Percentiles rank a stretch among this genome's conserved stretches.
phyloP scores from a whole-genome alignment of 805 yeast genomes.

The Metschnikowia shivogae region DNA sequence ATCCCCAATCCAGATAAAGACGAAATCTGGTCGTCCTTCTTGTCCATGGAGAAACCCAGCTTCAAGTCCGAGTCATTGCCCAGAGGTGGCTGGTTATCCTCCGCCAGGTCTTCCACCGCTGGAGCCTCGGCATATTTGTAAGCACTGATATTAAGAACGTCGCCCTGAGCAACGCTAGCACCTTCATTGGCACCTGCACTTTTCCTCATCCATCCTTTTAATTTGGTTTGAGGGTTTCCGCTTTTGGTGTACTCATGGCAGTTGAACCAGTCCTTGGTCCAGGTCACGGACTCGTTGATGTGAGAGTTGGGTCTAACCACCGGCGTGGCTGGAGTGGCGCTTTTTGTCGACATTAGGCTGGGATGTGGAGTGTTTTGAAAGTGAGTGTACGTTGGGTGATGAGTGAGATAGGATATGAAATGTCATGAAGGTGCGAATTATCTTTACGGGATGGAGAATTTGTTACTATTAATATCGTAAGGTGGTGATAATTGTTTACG shows the following conservation, averaged over 20 bases:
- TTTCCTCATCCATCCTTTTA: slow-evolving; percentile 40
- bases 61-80: slow-evolving; percentile 18
- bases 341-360: slow-evolving; percentile 13
- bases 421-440: no score
- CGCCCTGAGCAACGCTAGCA: slow-evolving; percentile 21
- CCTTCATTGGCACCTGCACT: slow-evolving; percentile 5
- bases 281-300: slow-evolving; percentile 21
- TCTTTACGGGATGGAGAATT: no score
- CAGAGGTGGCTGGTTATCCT: slow-evolving; percentile 23
- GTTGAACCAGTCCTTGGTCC: slow-evolving; percentile 40
- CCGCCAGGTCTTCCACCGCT: slow-evolving; percentile 35
- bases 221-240: slow-evolving; percentile 11
- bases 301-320: slow-evolving; percentile 17
- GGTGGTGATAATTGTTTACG: no score
- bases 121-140: slow-evolving; percentile 38
- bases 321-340: slow-evolving; percentile 21
- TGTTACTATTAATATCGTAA: no score
- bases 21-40: slow-evolving; percentile 24
- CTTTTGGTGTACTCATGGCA: slow-evolving; percentile 19
- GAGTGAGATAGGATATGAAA: no score
- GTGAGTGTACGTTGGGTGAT: no score
- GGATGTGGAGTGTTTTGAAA: no score
- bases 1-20: slow-evolving; percentile 21
- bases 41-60: slow-evolving; percentile 22
- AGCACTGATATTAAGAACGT: slow-evolving; percentile 41